phyloP scores from a whole-genome alignment of 768 basidiomycete species.

The Mycena galopus region DNA sequence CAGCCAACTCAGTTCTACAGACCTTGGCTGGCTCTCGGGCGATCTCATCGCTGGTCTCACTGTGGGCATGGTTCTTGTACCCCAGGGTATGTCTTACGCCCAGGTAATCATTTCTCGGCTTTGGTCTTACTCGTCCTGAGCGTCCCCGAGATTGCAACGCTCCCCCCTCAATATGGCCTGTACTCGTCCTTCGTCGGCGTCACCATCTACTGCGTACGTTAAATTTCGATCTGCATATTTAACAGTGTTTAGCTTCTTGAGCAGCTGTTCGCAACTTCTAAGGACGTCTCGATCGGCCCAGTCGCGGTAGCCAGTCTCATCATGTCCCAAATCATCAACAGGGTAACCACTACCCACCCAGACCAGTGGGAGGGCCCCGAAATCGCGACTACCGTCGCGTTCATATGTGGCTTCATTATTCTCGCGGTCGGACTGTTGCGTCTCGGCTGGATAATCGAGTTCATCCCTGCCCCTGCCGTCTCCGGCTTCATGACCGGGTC shows the following conservation, averaged over 20 bases:
- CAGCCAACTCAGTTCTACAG: slow-evolving; percentile 50
- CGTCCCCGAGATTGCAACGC: slow-evolving; percentile 78
- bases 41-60: slow-evolving; percentile 94
- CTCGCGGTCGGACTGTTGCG: slow-evolving; percentile 91
- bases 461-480: slow-evolving; percentile 89
- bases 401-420: slow-evolving; percentile 92
- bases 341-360: slow-evolving; percentile 68
- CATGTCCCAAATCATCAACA: slow-evolving; percentile 81
- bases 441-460: slow-evolving; percentile 94
- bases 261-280: slow-evolving; percentile 96
- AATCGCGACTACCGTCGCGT: slow-evolving; percentile 88
- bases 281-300: slow-evolving; percentile 99
- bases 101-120: slow-evolving; percentile 55
- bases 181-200: slow-evolving; percentile 95
- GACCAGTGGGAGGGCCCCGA: slow-evolving; percentile 72
- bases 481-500: slow-evolving; percentile 98
- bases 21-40: slow-evolving; percentile 84
- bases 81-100: slow-evolving; percentile 94
- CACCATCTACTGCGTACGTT: slow-evolving; percentile 82
- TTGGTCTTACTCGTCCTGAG: background rate
- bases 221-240: background rate
- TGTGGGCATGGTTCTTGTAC: slow-evolving; percentile 95
- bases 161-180: slow-evolving; percentile 90
- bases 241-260: slow-evolving; percentile 12
- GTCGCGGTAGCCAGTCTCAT: slow-evolving; percentile 98